Percentiles rank a stretch among this genome's conserved stretches.
These are phyloP conservation scores for Elsinoe necatrix DNA, from an alignment of 2,329 filamentous ascomycete genomes.

Conservation along the genomic window DNA sequence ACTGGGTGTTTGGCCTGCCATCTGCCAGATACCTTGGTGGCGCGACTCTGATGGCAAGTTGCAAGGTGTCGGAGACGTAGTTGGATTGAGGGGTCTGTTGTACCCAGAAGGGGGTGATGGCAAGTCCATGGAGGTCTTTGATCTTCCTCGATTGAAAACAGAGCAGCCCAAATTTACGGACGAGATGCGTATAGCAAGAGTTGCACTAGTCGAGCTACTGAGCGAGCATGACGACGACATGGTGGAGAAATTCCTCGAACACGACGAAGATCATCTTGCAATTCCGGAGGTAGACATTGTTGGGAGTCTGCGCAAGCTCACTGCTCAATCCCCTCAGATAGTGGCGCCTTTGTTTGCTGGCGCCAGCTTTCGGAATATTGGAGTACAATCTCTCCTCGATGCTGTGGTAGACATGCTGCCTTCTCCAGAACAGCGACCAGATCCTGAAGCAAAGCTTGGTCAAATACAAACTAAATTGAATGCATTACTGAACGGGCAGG, in stretches of 20 bases:
- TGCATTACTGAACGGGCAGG: slow-evolving; percentile 33
- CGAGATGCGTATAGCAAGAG: slow-evolving; percentile 68
- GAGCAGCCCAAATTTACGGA: slow-evolving; percentile 45
- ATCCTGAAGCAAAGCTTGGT: slow-evolving; percentile 66
- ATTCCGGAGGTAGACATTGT: slow-evolving; percentile 61
- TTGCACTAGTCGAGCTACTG: slow-evolving; percentile 70
- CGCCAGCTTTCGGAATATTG: slow-evolving; percentile 87
- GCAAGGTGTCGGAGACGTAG: slow-evolving; percentile 74
- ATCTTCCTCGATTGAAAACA: slow-evolving; percentile 45
- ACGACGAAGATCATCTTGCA: slow-evolving; percentile 61
- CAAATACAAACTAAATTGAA: slow-evolving; percentile 45
- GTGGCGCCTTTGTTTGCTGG: slow-evolving; percentile 83
- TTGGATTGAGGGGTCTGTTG: slow-evolving; percentile 64
- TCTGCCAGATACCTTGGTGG: slow-evolving; percentile 96
- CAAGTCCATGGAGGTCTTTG: slow-evolving; percentile 44
- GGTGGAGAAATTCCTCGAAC: slow-evolving; percentile 74
- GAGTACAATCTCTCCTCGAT: slow-evolving; percentile 84
- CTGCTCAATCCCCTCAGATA: slow-evolving; percentile 59
- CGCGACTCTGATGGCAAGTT: slow-evolving; percentile 63
- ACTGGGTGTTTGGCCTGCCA: slow-evolving; percentile 74
- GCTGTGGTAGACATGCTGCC: slow-evolving; percentile 82
- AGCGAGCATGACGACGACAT: slow-evolving; percentile 83
- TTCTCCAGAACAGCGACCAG: slow-evolving; percentile 68
- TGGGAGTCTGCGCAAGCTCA: slow-evolving; percentile 62
- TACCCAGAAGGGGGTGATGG: slow-evolving; percentile 64